These are phyloP conservation scores for Laetiporus sulphureus DNA, from an alignment of 1,284 basidiomycete genomes.

Conservation along the genomic window DNA sequence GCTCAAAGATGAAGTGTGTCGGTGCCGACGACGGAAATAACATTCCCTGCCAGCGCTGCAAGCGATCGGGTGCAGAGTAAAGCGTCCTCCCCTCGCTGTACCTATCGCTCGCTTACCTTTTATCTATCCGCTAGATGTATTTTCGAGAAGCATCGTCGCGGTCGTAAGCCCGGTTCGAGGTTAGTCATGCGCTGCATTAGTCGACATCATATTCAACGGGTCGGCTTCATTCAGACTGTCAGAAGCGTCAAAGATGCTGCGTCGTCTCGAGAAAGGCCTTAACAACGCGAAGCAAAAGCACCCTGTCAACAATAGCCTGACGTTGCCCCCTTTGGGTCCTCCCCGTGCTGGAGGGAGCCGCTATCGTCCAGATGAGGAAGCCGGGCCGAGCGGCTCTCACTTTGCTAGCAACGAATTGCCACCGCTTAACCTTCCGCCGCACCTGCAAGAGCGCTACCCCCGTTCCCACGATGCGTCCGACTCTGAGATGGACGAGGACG, in stretches of 20 bases:
- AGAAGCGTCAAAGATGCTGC: conserved; percentile 81
- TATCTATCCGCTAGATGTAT: conserved; percentile 46
- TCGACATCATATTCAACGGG: not conserved
- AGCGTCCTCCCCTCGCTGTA: conserved; percentile 9
- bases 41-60: conserved; percentile 67
- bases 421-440: conserved; percentile 35
- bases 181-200: conserved; percentile 27
- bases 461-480: conserved; percentile 11
- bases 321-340: conserved; percentile 29
- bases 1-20: conserved; percentile 75
- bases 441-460: conserved; percentile 29
- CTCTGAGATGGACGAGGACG: conserved; percentile 42
- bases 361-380: not conserved
- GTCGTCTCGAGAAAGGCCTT: conserved; percentile 75
- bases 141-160: conserved; percentile 81
- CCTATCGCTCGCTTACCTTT: not conserved
- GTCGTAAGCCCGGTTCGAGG: conserved; percentile 86
- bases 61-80: conserved; percentile 68
- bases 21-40: conserved; percentile 74
- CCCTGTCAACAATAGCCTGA: conserved; percentile 27
- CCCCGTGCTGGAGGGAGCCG: conserved; percentile 8
- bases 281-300: conserved; percentile 70
- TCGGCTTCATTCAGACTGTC: conserved; percentile 47
- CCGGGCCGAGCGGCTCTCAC: conserved; percentile 29
- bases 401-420: conserved; percentile 41